Evolutionary conservation across 2,329 filamentous ascomycete genomes (phyloP), one percentile per base, ranked within the genome.

Genomic region (Pestalotiopsis sp.): DNA sequence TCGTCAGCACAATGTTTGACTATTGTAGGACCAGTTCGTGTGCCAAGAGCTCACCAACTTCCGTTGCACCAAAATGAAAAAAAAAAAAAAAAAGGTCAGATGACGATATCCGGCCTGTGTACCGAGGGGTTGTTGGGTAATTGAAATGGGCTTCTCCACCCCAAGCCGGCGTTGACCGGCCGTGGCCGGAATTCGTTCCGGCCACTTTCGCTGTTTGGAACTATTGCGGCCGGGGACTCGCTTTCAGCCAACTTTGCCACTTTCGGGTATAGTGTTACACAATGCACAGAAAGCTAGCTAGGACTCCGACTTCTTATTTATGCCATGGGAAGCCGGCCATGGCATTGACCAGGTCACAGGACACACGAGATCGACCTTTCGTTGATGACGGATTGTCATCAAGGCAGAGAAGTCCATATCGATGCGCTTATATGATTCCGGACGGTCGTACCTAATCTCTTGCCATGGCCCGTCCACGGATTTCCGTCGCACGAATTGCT

Each of bases 151-250:
- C 25, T 58, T 61, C 61, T 65, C 64, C 58, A 61, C 45, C 36
- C n/a, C 58, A 56, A 63, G 23, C 68, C 65, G 64, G 65, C 38
- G 59, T n/a, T 59, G 31, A 39, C 61, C 25, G 61, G 31, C 41
- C 61, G 52, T 59, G 65, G 65, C 65, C 65, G 65, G 65, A 67
- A 67, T 38, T 2, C 4, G 27, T 67, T 67, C 65, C 65, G 65
- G 65, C 65, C 65, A 57, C 25, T 56, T 45, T 52, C 45, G 20
- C 45, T 31, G 31, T 23, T 52, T n/a, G 4, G n/a, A 56, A 14
- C 20, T 66, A 49, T 66, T n/a, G n/a, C 45, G 49, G 25, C 49
- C 14, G 36, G 41, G 13, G 11, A 17, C 11, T 20, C 36, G 7
- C 14, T 5, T 38, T 14, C 25, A 39, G 41, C 38, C 36, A 66